Evolutionary conservation across 768 basidiomycete genomes (phyloP).

Genomic region (Calocera cornea): DNA sequence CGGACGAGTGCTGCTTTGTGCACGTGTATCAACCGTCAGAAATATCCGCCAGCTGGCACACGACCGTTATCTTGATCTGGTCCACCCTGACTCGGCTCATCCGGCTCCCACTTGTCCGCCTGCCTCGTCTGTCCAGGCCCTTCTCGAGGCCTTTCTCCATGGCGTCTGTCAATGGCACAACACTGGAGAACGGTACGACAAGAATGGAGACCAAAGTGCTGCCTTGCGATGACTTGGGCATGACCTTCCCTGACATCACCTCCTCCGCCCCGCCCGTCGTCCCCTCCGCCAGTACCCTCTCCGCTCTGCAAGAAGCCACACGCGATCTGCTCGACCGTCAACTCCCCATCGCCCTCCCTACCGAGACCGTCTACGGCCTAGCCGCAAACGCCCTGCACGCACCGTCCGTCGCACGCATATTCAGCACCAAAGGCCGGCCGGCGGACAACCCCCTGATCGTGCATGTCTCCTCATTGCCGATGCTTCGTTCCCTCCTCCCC

Average conservation of each 20-base stretch:
- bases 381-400: constrained; percentile 63
- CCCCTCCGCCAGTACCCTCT: constrained; percentile 7
- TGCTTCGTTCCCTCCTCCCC: constrained; percentile 70
- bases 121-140: background rate
- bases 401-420: constrained; percentile 58
- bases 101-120: background rate
- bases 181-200: no score
- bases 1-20: background rate
- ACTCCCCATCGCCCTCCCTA: constrained; percentile 72
- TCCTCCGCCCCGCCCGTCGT: constrained; percentile 7
- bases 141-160: background rate
- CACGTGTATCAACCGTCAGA: background rate
- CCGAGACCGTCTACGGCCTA: constrained; percentile 98
- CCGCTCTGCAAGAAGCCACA: constrained; percentile 41
- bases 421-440: constrained; percentile 79
- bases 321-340: constrained; percentile 5
- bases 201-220: constrained; percentile 11
- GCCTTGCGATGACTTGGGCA: constrained; percentile 8
- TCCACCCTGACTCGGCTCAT: background rate
- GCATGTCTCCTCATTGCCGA: constrained; percentile 72
- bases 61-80: background rate
- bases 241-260: constrained; percentile 9
- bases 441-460: constrained; percentile 96
- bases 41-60: background rate
- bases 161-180: background rate